phyloP scores from a whole-genome alignment of 1,284 basidiomycete species.

The Boletus smithii region DNA sequence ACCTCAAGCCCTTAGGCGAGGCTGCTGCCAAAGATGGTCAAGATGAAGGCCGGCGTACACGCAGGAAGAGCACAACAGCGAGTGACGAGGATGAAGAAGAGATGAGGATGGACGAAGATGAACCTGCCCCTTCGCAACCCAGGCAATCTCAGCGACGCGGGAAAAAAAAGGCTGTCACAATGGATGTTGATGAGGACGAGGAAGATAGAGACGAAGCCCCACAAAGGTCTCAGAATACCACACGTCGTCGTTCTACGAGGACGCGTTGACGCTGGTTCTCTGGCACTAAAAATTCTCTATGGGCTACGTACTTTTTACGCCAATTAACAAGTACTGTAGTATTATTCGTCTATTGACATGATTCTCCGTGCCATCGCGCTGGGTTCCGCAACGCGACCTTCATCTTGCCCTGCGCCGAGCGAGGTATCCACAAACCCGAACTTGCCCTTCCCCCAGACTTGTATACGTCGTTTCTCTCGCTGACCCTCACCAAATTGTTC shows the following conservation, averaged over 20 bases:
- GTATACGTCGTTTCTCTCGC: constrained; percentile 53
- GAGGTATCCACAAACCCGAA: constrained; percentile 65
- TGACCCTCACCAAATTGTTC: constrained; percentile 86
- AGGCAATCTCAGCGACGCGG: constrained; percentile 32
- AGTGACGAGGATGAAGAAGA: constrained; percentile 45
- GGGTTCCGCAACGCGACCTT: constrained; percentile 42
- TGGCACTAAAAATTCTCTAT: not conserved
- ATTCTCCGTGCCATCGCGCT: constrained; percentile 15
- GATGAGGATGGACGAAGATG: constrained; percentile 34
- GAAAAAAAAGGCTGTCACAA: constrained; percentile 32
- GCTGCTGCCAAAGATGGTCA: constrained; percentile 57
- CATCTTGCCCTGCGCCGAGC: constrained; percentile 34
- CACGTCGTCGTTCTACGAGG: constrained; percentile 28
- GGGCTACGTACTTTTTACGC: constrained; percentile 12
- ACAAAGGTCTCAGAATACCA: constrained; percentile 24
- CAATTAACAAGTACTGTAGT: constrained; percentile 19
- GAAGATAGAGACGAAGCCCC: constrained; percentile 30
- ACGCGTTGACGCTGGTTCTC: constrained; percentile 18
- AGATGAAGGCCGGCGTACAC: constrained; percentile 48
- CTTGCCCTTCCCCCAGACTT: constrained; percentile 70
- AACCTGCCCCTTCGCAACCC: constrained; percentile 26
- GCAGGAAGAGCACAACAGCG: constrained; percentile 34
- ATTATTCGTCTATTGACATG: constrained; percentile 27
- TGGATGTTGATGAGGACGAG: constrained; percentile 37
- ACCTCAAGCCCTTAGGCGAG: constrained; percentile 59